These are phyloP conservation scores for Eucalyptus curtisii DNA, from an alignment of 345 rosid genomes.

Conservation along the genomic window DNA sequence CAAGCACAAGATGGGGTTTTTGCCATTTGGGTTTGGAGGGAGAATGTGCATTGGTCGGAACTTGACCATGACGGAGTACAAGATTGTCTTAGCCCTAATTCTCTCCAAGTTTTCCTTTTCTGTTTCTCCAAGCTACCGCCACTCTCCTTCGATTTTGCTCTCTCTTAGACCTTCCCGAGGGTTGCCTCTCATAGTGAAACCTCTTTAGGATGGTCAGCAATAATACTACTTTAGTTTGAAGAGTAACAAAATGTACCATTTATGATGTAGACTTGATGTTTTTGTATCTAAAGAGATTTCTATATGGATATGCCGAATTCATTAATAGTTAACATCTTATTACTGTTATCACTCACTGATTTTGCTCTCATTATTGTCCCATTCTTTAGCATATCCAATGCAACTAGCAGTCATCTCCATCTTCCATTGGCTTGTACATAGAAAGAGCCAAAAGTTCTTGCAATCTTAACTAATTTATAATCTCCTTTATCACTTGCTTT, in stretches of 20 bases:
- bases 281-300: not conserved
- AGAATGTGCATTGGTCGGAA: slow-evolving; percentile 6
- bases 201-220: not conserved
- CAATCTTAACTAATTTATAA: not conserved
- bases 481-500: not conserved
- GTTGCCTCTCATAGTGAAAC: not conserved
- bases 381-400: not conserved
- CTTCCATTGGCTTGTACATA: not conserved
- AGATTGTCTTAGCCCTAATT: not conserved
- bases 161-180: slow-evolving; percentile 4
- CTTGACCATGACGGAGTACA: slow-evolving; percentile 1
- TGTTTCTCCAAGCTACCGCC: not conserved
- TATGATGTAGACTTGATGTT: not conserved
- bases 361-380: not conserved
- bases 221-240: not conserved
- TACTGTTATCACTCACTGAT: not conserved
- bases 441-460: not conserved
- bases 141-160: not conserved
- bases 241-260: not conserved
- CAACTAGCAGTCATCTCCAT: not conserved
- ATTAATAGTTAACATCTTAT: not conserved
- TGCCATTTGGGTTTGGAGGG: slow-evolving; percentile 11
- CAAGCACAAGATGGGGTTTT: slow-evolving; percentile 1
- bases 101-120: slow-evolving; percentile 4
- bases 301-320: not conserved